Evolutionary conservation across 1,284 basidiomycete species (phyloP).

Genomic region (Cutaneotrichosporon cutaneum): DNA sequence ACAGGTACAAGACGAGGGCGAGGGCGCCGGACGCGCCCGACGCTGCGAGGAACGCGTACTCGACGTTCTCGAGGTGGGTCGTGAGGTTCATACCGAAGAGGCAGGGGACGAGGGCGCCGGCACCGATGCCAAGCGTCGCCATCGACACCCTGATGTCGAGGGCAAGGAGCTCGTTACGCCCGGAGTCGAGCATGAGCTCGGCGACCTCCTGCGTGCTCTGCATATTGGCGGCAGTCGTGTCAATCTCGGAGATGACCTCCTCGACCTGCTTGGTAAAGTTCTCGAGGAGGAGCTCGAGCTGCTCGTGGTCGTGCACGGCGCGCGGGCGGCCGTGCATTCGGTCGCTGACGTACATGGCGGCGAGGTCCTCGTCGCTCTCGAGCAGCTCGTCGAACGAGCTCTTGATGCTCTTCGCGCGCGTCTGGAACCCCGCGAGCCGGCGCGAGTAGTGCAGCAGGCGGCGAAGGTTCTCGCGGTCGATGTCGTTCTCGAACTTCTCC

Average conservation of each 20-base stretch:
- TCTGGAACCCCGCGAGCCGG: constrained; percentile 79
- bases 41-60: constrained; percentile 52
- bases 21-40: constrained; percentile 41
- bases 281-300: constrained; percentile 88
- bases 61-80: constrained; percentile 47
- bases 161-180: constrained; percentile 87
- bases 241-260: constrained; percentile 89
- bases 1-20: constrained; percentile 42
- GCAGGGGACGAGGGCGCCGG: constrained; percentile 88
- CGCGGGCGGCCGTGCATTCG: constrained; percentile 64
- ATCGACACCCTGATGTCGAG: constrained; percentile 95
- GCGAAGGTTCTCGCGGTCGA: constrained; percentile 88
- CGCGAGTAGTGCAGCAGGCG: constrained; percentile 84
- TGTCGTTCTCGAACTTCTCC: constrained; percentile 88
- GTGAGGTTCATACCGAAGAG: constrained; percentile 92
- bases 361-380: constrained; percentile 88
- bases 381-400: constrained; percentile 85
- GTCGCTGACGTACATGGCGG: constrained; percentile 86
- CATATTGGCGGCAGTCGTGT: constrained; percentile 86
- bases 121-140: constrained; percentile 84
- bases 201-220: constrained; percentile 97
- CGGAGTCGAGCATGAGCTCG: constrained; percentile 93
- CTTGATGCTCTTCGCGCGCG: constrained; percentile 83
- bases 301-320: constrained; percentile 76
- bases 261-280: constrained; percentile 94